Percentiles rank a stretch among this genome's conserved stretches.
phyloP scores from a whole-genome alignment of 2,329 filamentous ascomycete genomes.

The Aspergillus sp. region DNA sequence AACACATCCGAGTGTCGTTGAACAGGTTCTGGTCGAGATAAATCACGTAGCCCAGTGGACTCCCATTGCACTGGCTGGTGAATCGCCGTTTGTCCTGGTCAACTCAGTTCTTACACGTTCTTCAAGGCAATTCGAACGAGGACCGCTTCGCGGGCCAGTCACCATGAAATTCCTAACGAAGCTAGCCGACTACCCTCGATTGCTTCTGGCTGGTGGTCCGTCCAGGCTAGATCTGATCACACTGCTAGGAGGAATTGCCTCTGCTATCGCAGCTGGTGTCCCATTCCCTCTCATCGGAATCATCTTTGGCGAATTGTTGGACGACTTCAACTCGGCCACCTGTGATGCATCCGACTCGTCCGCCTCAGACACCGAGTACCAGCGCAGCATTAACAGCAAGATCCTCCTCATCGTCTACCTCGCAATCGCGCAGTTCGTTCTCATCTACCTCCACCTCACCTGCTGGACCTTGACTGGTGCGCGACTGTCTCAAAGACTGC shows the following conservation, averaged over 20 bases:
- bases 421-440: constrained; percentile 59
- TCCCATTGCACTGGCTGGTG: too few species aligned
- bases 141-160: too few species aligned
- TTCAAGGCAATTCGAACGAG: too few species aligned
- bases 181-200: constrained; percentile 32
- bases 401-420: constrained; percentile 63
- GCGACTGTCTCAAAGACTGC: constrained; percentile 60
- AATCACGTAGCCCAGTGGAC: too few species aligned
- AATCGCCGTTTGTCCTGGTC: too few species aligned
- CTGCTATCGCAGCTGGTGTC: constrained; percentile 36
- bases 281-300: constrained; percentile 41
- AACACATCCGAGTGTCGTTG: too few species aligned
- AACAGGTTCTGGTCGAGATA: too few species aligned
- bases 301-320: constrained; percentile 39
- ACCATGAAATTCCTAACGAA: constrained; percentile 29
- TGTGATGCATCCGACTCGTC: constrained; percentile 17
- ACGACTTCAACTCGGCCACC: constrained; percentile 36
- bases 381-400: constrained; percentile 45
- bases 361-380: constrained; percentile 16
- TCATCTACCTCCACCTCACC: constrained; percentile 63
- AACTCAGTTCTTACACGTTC: too few species aligned
- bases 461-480: constrained; percentile 65
- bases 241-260: constrained; percentile 25
- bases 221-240: constrained; percentile 28
- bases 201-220: constrained; percentile 38